phyloP scores from a whole-genome alignment of 1,284 basidiomycete species.

The Amylostereum chailletii region DNA sequence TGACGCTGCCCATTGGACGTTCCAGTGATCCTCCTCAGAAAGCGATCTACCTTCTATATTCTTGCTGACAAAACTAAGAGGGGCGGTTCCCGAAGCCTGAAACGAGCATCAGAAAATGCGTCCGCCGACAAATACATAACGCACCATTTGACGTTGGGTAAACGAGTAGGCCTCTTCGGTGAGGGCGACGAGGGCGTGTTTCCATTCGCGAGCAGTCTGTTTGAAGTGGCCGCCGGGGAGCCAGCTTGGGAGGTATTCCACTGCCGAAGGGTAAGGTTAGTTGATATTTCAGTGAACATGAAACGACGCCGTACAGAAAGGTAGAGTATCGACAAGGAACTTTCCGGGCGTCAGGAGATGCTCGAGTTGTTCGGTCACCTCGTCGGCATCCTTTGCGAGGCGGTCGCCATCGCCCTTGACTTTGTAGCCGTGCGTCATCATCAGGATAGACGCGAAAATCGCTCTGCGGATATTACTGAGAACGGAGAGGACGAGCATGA shows the following conservation, averaged over 20 bases:
- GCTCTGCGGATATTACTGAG: too few relatives aligned
- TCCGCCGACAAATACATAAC: too few relatives aligned
- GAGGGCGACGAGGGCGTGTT: conserved; percentile 13
- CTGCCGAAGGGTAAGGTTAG: not conserved
- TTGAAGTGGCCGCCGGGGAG: conserved; percentile 21
- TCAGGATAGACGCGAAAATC: conserved; percentile 7
- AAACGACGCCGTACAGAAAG: conserved; percentile 6
- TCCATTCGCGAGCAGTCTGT: conserved; percentile 12
- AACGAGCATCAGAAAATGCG: too few relatives aligned
- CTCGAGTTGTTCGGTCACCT: conserved; percentile 6
- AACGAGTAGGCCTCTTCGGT: conserved; percentile 2
- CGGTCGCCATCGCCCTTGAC: conserved; percentile 7
- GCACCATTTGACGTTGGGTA: too few relatives aligned
- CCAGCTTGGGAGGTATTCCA: conserved; percentile 19
- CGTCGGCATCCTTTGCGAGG: conserved; percentile 7
- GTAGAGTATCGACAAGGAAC: conserved; percentile 10
- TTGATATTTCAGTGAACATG: not conserved
- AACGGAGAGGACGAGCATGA: too few relatives aligned
- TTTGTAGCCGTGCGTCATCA: conserved; percentile 10
- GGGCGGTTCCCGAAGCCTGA: too few relatives aligned
- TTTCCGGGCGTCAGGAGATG: not conserved
- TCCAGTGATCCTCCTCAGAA: conserved; percentile 7
- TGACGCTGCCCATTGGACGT: conserved; percentile 11
- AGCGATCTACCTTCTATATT: conserved; percentile 9
- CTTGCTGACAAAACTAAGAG: conserved; percentile 6